Base-by-base conservation (phyloP, 2,329 filamentous ascomycete species). In the Fusarium anthophilum region DNA sequence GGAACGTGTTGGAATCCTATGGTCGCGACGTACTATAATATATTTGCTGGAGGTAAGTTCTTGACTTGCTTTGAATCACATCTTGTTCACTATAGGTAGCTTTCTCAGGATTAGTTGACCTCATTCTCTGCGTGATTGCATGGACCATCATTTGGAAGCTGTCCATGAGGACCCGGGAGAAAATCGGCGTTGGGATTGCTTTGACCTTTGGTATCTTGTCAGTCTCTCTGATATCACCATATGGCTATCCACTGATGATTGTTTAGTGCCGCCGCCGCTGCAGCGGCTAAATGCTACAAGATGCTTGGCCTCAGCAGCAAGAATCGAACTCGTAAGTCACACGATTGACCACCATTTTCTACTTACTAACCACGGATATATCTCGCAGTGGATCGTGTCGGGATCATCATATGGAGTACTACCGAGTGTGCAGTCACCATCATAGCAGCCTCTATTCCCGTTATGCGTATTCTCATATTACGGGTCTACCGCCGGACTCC, bases 171-270 rank as follows among this genome's bases (percentile, higher is more conserved):
- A 58, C 12, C 14, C 37, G 61, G 0, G 64, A 66, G n/a, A 66
- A 66, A 20, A 38, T 66, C 2, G 64, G 64, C 0, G 64, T 66
- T 11, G 64, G 64, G 2, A 58, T 66, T 22, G 64, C 61, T 17
- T 14, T 66, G 43, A 66, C 61, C 0, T 66, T 66, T 18, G 64
- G 64, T 6, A 2, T 66, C 8, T 66, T 66, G 64, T 66, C 3
- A 22, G 64, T 58, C 0, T 12, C 17, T 2, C 5, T 0, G 2
- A 0, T 2, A 13, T 2, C 3, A 3, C 0, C 6, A 0, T 8
- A 2, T 4, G 1, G 6, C 7, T 6, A 17, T 1, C 11, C 1
- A 0, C 63, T 66, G 20, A 65, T 4, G 0, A 32, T 1, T 3
- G 0, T 0, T 11, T 5, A 66, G 63, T 32, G 64, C 64, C 20